Evolutionary conservation across 805 yeast species (phyloP).

Genomic region (Hemisphaericaspora nanyangensis): DNA sequence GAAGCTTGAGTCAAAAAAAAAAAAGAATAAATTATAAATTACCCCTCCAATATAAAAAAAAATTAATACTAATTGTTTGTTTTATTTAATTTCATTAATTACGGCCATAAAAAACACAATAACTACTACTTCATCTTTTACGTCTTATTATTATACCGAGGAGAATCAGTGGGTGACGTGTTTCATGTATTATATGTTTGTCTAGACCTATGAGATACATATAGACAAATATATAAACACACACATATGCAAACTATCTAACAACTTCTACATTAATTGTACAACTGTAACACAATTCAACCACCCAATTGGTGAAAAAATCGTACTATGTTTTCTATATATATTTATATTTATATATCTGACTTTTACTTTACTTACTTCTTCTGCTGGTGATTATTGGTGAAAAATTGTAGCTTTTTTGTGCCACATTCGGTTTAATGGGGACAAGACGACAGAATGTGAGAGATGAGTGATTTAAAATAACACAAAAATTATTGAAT

Average conservation of each 20-base stretch:
- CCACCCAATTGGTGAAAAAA: neutral
- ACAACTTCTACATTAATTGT: too few species aligned
- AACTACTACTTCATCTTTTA: neutral
- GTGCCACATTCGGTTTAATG: neutral
- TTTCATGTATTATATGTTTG: neutral
- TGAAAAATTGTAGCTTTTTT: too few species aligned
- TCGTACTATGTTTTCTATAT: neutral
- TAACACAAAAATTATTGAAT: too few species aligned
- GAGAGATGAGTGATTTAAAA: too few species aligned
- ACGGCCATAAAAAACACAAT: neutral
- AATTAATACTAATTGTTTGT: too few species aligned
- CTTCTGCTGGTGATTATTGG: neutral
- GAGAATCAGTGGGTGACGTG: neutral
- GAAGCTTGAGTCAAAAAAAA: neutral
- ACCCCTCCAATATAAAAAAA: neutral
- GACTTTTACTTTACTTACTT: too few species aligned
- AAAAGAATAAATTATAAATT: too few species aligned
- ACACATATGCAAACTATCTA: neutral
- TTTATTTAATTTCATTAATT: neutral
- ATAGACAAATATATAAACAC: neutral
- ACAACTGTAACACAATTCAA: neutral
- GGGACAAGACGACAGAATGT: too few species aligned
- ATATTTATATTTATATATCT: too few species aligned
- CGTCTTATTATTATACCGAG: neutral
- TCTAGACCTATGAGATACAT: neutral